Percentiles rank a stretch among this genome's conserved stretches.
Evolutionary conservation across 768 basidiomycete genomes (phyloP).

Genomic region (Mrakia blollopis): DNA sequence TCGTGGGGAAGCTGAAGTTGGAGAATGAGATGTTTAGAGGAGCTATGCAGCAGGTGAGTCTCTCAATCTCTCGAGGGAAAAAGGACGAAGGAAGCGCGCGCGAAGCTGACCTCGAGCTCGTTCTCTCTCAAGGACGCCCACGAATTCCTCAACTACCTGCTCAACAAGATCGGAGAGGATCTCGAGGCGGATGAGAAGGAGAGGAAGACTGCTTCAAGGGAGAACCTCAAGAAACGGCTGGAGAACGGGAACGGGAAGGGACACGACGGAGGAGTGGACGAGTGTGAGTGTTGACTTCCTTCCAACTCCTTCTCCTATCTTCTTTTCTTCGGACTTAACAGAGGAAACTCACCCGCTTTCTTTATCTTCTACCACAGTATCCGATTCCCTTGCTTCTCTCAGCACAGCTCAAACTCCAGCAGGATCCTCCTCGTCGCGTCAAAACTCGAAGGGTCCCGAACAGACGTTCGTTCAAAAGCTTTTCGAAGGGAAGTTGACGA

Average conservation of each 20-base stretch:
- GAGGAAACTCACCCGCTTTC: too few species aligned
- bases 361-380: neutral
- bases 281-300: neutral
- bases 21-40: slow-evolving; percentile 86
- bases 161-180: slow-evolving; percentile 91
- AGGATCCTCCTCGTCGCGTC: neutral
- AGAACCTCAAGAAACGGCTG: neutral
- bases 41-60: slow-evolving; percentile 71
- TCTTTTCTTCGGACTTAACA: neutral
- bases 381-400: slow-evolving; percentile 18
- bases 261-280: neutral
- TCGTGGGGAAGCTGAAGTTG: slow-evolving; percentile 89
- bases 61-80: too few species aligned
- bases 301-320: neutral
- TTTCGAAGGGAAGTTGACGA: slow-evolving; percentile 89
- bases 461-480: slow-evolving; percentile 80
- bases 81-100: neutral
- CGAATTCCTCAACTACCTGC: slow-evolving; percentile 89
- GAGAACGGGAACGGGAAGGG: slow-evolving; percentile 5
- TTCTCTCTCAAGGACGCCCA: slow-evolving; percentile 63
- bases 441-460: slow-evolving; percentile 17
- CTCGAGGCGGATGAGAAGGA: slow-evolving; percentile 65
- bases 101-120: neutral
- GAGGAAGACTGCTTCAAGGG: slow-evolving; percentile 33
- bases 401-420: slow-evolving; percentile 1